Percentiles rank a stretch among this genome's conserved stretches.
These are phyloP conservation scores for Pichia sp. DNA, from an alignment of 1,139 yeast genomes.

Conservation along the genomic window DNA sequence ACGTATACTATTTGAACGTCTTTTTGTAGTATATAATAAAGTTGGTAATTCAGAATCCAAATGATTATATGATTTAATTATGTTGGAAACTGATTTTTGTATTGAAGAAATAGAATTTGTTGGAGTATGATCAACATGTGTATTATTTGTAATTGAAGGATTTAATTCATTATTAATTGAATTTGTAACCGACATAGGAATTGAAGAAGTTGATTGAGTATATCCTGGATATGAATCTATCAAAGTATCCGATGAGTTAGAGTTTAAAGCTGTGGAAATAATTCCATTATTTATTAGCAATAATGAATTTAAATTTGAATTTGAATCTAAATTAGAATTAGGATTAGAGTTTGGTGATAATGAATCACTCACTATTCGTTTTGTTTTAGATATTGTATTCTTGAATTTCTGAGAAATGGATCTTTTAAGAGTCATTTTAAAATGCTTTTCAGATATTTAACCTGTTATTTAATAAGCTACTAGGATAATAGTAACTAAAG, in stretches of 20 bases:
- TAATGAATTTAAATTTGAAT: no score
- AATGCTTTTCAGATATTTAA: no score
- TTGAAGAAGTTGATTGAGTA: background rate
- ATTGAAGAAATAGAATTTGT: slow-evolving; percentile 7
- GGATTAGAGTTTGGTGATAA: background rate
- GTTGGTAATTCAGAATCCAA: slow-evolving; percentile 3
- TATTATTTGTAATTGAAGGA: no score
- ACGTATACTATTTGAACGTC: slow-evolving; percentile 7
- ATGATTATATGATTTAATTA: background rate
- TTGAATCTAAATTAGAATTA: background rate
- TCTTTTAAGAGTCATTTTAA: slow-evolving; percentile 17
- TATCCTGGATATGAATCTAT: background rate
- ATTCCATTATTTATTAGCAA: no score
- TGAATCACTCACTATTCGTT: slow-evolving; percentile 13
- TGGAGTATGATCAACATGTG: background rate
- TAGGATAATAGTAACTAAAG: no score
- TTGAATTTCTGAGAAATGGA: slow-evolving; percentile 18
- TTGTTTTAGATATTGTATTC: slow-evolving; percentile 17
- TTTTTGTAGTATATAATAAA: slow-evolving; percentile 7
- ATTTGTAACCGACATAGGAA: background rate
- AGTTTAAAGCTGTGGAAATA: background rate
- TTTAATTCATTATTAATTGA: background rate
- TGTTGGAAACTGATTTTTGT: slow-evolving; percentile 10
- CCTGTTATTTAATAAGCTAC: no score
- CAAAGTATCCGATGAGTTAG: background rate